Evolutionary conservation across 352 stramenopile species (phyloP).

Genomic region (Phytophthora hibernalis): DNA sequence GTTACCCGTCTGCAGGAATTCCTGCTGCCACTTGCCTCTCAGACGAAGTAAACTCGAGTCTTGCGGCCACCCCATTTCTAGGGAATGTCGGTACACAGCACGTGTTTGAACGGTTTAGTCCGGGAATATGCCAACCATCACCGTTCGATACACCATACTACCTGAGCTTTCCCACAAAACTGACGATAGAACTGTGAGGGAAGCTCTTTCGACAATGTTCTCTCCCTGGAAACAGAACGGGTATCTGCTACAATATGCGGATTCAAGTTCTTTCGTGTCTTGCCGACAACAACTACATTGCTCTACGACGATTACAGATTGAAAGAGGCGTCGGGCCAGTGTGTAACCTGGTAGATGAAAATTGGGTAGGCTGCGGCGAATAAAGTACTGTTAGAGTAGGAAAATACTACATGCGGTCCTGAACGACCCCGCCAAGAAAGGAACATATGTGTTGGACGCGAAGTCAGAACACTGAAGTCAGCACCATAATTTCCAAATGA

Average conservation of each 20-base stretch:
- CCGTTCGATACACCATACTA: slow-evolving; percentile 14
- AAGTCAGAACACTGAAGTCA: too few relatives aligned
- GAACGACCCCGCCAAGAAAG: too few relatives aligned
- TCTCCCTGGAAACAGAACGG: slow-evolving; percentile 23
- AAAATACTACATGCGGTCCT: too few relatives aligned
- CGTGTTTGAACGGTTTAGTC: slow-evolving; percentile 25
- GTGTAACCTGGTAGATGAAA: slow-evolving; percentile 41
- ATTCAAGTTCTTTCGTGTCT: slow-evolving; percentile 42
- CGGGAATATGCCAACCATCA: slow-evolving; percentile 17
- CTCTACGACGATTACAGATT: slow-evolving; percentile 34
- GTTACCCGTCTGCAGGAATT: slow-evolving; percentile 1
- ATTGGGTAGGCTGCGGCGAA: slow-evolving; percentile 42
- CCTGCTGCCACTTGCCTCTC: slow-evolving; percentile 20
- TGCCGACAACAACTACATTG: slow-evolving; percentile 25
- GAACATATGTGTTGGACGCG: too few relatives aligned
- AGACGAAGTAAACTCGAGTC: neutral
- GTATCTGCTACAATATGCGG: slow-evolving; percentile 31
- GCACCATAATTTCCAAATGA: too few relatives aligned
- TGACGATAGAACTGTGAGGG: slow-evolving; percentile 27
- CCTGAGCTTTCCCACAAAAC: slow-evolving; percentile 12
- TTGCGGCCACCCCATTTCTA: slow-evolving; percentile 9
- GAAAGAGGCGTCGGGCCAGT: slow-evolving; percentile 24
- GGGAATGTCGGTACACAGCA: slow-evolving; percentile 11
- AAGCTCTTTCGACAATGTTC: slow-evolving; percentile 26
- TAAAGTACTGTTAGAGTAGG: too few relatives aligned